Percentiles rank a stretch among this genome's conserved stretches.
Evolutionary conservation across 108 stramenopile species (phyloP).

Genomic region (Pelagomonas calceolata): DNA sequence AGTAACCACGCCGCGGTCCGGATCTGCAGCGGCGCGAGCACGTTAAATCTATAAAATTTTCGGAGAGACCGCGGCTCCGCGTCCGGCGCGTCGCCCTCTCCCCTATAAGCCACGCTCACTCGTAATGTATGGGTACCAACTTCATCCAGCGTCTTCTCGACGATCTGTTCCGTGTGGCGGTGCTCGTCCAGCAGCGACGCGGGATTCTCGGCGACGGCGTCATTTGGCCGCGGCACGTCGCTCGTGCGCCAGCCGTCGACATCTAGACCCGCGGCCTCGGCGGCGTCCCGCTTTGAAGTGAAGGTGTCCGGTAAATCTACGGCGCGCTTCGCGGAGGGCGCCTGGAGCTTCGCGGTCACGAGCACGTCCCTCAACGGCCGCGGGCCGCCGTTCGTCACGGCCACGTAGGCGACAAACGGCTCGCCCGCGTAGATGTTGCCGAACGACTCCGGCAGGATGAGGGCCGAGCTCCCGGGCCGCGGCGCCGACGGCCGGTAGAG

Average conservation of each 20-base stretch:
- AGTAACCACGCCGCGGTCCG: not conserved
- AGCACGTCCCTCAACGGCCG: not conserved
- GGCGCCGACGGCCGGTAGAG: constrained; percentile 12
- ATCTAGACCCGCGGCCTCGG: not conserved
- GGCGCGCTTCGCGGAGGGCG: not conserved
- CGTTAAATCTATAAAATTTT: constrained; percentile 27
- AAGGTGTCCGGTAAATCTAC: not conserved
- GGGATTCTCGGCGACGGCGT: constrained; percentile 13
- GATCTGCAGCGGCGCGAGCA: constrained; percentile 21
- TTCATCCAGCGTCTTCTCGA: constrained; percentile 26
- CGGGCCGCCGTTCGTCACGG: constrained; percentile 17
- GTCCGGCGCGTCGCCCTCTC: constrained; percentile 11
- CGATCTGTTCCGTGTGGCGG: constrained; percentile 31
- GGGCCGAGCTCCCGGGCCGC: not conserved
- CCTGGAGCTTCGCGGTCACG: not conserved
- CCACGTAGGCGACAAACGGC: constrained; percentile 36
- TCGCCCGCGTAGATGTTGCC: constrained; percentile 44
- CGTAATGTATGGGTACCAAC: constrained; percentile 28
- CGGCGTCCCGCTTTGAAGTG: not conserved
- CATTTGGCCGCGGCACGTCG: not conserved
- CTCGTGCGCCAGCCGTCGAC: not conserved
- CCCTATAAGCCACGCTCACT: not conserved
- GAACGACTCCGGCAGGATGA: constrained; percentile 34
- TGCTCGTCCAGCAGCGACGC: constrained; percentile 10
- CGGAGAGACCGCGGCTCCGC: constrained; percentile 16